Evolutionary conservation across 164 flowering plant genomes (phyloP).

Genomic region (Tetrastigma voinierianum): DNA sequence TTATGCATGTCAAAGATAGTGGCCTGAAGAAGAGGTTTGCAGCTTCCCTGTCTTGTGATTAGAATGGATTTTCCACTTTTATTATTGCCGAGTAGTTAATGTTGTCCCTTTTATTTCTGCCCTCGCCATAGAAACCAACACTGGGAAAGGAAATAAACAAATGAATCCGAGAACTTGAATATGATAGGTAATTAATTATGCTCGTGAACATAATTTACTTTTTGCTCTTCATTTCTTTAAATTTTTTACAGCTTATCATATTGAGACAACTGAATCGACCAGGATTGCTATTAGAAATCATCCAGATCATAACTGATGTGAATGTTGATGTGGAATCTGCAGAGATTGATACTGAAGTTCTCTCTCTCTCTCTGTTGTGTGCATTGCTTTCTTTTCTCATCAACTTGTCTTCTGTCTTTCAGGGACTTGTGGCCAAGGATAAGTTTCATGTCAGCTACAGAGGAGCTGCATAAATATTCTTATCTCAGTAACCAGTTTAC

Average conservation of each 20-base stretch:
- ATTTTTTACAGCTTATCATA: constrained; percentile 52
- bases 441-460: constrained; percentile 88
- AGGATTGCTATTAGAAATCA: constrained; percentile 75
- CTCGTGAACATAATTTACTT: background rate
- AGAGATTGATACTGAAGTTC: constrained; percentile 93
- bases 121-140: background rate
- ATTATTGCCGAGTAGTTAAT: background rate
- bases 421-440: constrained; percentile 71
- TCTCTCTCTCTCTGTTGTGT: constrained; percentile 5
- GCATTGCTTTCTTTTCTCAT: background rate
- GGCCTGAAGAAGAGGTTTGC: constrained; percentile 90
- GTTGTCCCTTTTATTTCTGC: background rate
- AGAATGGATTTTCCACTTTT: background rate
- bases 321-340: constrained; percentile 89
- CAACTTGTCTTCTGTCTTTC: background rate
- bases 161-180: no score
- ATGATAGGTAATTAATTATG: no score
- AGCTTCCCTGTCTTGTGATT: background rate
- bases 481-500: constrained; percentile 64
- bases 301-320: constrained; percentile 74
- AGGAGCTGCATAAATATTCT: constrained; percentile 70
- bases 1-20: constrained; percentile 73
- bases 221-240: no score
- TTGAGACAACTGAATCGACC: constrained; percentile 99
- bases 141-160: no score